Evolutionary conservation across 345 rosid genomes (phyloP).

Genomic region (Citrus cavaleriei): DNA sequence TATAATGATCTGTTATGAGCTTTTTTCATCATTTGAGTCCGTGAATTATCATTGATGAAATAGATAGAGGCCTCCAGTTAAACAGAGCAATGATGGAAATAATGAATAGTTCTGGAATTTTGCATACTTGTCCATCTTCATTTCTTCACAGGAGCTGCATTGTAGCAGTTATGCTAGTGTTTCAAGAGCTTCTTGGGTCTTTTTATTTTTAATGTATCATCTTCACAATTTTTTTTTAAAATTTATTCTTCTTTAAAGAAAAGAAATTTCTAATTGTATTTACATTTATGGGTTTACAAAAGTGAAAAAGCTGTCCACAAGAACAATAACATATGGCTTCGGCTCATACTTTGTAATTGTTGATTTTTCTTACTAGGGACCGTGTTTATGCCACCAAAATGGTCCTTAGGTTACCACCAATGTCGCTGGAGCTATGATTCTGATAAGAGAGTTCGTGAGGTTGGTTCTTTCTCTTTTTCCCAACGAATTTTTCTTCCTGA

Average conservation of each 20-base stretch:
- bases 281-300: neutral
- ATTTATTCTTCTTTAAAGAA: neutral
- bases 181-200: neutral
- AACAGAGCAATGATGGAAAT: neutral
- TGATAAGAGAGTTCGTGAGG: conserved; percentile 76
- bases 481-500: neutral
- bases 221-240: neutral
- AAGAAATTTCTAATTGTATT: neutral
- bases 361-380: conserved; percentile 46
- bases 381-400: conserved; percentile 90
- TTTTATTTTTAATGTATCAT: neutral
- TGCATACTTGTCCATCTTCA: neutral
- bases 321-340: neutral
- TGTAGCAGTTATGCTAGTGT: neutral
- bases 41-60: neutral
- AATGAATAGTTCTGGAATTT: neutral
- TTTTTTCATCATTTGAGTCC: neutral
- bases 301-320: neutral
- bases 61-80: neutral
- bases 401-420: conserved; percentile 95
- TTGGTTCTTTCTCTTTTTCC: conserved; percentile 39
- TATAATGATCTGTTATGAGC: neutral
- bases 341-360: neutral
- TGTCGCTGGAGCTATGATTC: conserved; percentile 94
- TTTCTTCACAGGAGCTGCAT: neutral